Base-by-base conservation (phyloP, 2,329 filamentous ascomycete species). In the Nemania diffusa region DNA sequence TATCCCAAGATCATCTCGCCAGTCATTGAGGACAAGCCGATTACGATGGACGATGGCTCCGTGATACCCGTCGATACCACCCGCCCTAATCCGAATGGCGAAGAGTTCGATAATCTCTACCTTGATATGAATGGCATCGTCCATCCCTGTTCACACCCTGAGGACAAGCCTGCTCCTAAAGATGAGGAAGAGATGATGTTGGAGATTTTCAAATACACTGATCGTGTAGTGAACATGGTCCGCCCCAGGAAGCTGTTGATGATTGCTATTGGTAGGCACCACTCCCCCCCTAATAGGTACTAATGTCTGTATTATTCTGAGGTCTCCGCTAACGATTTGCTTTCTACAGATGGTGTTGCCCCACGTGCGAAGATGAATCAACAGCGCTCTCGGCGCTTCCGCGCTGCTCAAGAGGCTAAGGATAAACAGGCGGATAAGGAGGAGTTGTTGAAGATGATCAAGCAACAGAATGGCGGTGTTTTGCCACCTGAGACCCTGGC, bases 131-230 rank as follows among this genome's bases (percentile, higher is more conserved):
- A 99, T 80, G 97, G 96, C 78, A 99, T 99, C 73, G 96, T 99
- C 42, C 96, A 99, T 84, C 97, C 97, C 34, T 99, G 96, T 82
- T 97, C 95, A 53, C 96, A 99, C 82, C 96, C 96, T 0, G 96
- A 99, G 79, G 95, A 98, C 76, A 89, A 90, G 70, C 94, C 96
- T 1, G 89, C 96, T 3, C 96, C 96, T 11, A 92, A 91, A 76
- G 95, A 96, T 68, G 96, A 99, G 83, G 93, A 97, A 79, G 96
- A 98, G 82, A 99, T 99, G 96, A 99, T 99, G 96, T 79, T 97
- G 74, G 97, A 97, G 77, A 90, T 99, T 69, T 99, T 99, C 85
- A 93, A 91, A 78, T 99, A 99, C 81, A 99, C 96, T n/a, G 94
- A 99, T 78, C 91, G 96, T 67, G 94, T 99, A 26, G 93, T 99